Evolutionary conservation across 768 basidiomycete species (phyloP), one percentile per base, ranked within the genome.

Genomic region (Amanita inopinata): DNA sequence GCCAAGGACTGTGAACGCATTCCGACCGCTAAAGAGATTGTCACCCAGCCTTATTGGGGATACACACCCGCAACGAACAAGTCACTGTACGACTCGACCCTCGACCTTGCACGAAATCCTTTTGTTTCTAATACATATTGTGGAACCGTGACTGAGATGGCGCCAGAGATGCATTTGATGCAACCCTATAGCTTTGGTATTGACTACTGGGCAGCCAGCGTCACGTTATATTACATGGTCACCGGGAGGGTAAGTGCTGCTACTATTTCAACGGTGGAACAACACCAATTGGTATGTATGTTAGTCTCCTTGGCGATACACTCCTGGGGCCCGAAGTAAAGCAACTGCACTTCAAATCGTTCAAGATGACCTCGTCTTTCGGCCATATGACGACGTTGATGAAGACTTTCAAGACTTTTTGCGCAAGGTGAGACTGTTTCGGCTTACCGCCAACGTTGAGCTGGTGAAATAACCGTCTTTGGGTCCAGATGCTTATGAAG

Each of bases 401-500:
- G 40, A 40, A 2, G 18, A 14, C 1, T 41, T 42, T 4, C 19
- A 40, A 20, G 45, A 46, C 15, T 46, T 48, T 31, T 22, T 51
- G 3, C 6, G 2, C 14, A 24, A 38, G 45, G 50, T 49, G n/a
- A 3, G 40, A 31, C 8, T 46, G 23, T 25, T 37, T 8, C 12
- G 28, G 1, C 9, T 17, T 17, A 2, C 14, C 5, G n/a, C 18
- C 10, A 2, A 0, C 24, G 14, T 5, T 17, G 19, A 3, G 2
- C 4, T 5, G 30, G n/a, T 18, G 9, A 38, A 11, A 18, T n/a
- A 19, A 20, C 9, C 7, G 11, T 28, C 7, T 28, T 28, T 32
- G 11, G 4, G n/a, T n/a, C n/a, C 32, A 51, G 50, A 45, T 51
- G 31, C 41, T 51, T 1, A 34, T 46, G 39, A 51, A 51, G 24